Evolutionary conservation across 2,329 filamentous ascomycete genomes (phyloP), one percentile per base, ranked within the genome.

Genomic region (Fusarium marasasianum): DNA sequence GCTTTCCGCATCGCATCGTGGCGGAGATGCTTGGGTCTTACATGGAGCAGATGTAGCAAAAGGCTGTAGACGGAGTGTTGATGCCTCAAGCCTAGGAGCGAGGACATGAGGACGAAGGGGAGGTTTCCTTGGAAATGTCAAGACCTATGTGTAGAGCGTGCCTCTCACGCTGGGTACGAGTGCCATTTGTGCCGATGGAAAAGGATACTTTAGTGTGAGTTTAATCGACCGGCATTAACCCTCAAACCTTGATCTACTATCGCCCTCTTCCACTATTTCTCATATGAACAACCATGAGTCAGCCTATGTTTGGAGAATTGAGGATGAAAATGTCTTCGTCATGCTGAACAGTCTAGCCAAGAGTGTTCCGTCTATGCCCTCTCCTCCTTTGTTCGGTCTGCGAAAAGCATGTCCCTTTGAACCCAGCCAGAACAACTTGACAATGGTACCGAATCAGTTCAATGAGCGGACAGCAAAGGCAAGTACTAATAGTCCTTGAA

Each of bases 81-180:
- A 5, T 6, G 9, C 4, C 35, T 17, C 35, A 37, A 13, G 18
- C 33, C 9, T 8, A 54, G 35, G 22, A 17, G 20, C 5, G 35
- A 7, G 20, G 17, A 10, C 5, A 29, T 17, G n/a, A 54, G 24
- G 20, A 10, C 12, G 6, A 17, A 5, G 18, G 1, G 8, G 20
- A 22, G 10, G 8, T 0, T 22, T 15, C 4, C 3, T 5, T 29
- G 14, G 7, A 38, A 17, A n/a, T 1, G 5, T 29, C 14, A 38
- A 17, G 24, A 11, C 14, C 7, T 1, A 12, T 20, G 4, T 37
- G 5, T 22, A 50, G 51, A 13, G 3, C 22, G 14, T 29, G 8
- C 14, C n/a, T 20, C 48, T 37, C 35, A 35, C 12, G 6, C 6
- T 29, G 33, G 24, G 5, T 12, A 15, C n/a, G 13, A 20, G 6